These are phyloP conservation scores for Clavaria fumosa DNA, from an alignment of 768 basidiomycete genomes.

Conservation along the genomic window DNA sequence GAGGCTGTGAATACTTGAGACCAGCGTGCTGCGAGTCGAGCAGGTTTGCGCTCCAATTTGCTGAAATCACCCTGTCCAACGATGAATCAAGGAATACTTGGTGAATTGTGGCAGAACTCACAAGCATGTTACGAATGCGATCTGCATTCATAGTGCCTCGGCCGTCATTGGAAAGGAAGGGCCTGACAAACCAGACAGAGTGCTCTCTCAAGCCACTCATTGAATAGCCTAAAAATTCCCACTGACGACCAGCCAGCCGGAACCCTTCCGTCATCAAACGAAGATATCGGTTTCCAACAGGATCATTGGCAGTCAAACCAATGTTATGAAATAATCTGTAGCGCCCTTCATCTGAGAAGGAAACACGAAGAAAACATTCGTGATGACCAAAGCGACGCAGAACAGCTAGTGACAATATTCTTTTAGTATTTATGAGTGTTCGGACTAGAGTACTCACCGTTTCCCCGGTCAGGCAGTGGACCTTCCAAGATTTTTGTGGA, in stretches of 20 bases:
- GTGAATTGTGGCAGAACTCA: conserved; percentile 11
- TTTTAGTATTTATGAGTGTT: too few relatives aligned
- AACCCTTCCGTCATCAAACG: conserved; percentile 21
- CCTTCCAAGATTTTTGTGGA: conserved; percentile 24
- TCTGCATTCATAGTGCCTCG: conserved; percentile 15
- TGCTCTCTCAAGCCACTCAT: conserved; percentile 37
- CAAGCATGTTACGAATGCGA: conserved; percentile 21
- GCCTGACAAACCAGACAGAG: conserved; percentile 33
- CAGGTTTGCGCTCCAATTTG: conserved; percentile 23
- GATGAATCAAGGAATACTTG: too few relatives aligned
- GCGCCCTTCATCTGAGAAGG: conserved; percentile 32
- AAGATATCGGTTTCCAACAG: conserved; percentile 22
- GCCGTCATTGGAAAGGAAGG: conserved; percentile 20
- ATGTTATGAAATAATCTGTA: conserved; percentile 22
- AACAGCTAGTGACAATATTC: conserved; percentile 4
- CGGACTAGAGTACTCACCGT: too few relatives aligned
- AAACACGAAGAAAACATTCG: conserved; percentile 32
- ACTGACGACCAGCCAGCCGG: conserved; percentile 27
- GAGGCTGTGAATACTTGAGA: conserved; percentile 39
- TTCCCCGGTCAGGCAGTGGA: conserved; percentile 16
- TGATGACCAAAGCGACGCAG: conserved; percentile 19
- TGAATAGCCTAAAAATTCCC: conserved; percentile 35
- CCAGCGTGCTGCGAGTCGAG: conserved; percentile 36
- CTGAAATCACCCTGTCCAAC: conserved; percentile 26
- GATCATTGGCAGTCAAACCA: conserved; percentile 16